A percentile compares a stretch with the other conserved stretches of the same genome.
These are phyloP conservation scores for Trichophyton verrucosum DNA, from an alignment of 2,329 filamentous ascomycete species.

Conservation along the genomic window DNA sequence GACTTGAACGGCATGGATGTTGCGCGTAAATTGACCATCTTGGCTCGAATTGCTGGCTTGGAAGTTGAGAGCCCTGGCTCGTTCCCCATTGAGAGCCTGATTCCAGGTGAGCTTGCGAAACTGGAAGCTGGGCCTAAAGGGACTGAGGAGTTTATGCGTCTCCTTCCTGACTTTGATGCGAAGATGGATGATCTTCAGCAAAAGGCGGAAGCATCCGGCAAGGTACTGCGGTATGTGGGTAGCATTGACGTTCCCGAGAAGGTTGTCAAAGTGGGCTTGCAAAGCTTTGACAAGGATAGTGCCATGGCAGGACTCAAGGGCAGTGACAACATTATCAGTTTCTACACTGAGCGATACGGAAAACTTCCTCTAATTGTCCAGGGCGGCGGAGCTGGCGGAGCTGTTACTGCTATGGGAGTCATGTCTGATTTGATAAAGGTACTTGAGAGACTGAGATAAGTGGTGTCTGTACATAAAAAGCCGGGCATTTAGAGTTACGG, in stretches of 20 bases:
- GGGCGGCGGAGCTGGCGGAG: constrained; percentile 83
- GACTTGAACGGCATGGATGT: constrained; percentile 82
- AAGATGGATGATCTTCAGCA: constrained; percentile 80
- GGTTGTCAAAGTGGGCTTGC: constrained; percentile 78
- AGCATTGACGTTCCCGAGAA: constrained; percentile 76
- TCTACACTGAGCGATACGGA: constrained; percentile 93
- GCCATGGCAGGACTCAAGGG: constrained; percentile 91
- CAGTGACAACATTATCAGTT: constrained; percentile 97
- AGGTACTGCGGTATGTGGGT: constrained; percentile 88
- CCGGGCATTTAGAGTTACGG: background rate
- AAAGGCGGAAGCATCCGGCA: constrained; percentile 74
- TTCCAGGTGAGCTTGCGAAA: constrained; percentile 73
- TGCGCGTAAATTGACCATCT: constrained; percentile 89
- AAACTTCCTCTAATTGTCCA: constrained; percentile 85
- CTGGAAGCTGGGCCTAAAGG: constrained; percentile 43
- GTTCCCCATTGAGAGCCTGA: constrained; percentile 89
- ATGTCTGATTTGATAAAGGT: constrained; percentile 89
- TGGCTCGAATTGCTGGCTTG: constrained; percentile 74
- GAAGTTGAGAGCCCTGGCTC: constrained; percentile 69
- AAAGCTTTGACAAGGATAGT: constrained; percentile 77
- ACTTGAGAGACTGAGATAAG: constrained; percentile 53
- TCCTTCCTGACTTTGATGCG: constrained; percentile 69
- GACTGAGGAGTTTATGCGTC: constrained; percentile 74
- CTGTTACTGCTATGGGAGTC: constrained; percentile 96
- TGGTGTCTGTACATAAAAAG: no score